These are phyloP conservation scores for Crucihimalaya himalaica DNA, from an alignment of 345 rosid species.

Conservation along the genomic window DNA sequence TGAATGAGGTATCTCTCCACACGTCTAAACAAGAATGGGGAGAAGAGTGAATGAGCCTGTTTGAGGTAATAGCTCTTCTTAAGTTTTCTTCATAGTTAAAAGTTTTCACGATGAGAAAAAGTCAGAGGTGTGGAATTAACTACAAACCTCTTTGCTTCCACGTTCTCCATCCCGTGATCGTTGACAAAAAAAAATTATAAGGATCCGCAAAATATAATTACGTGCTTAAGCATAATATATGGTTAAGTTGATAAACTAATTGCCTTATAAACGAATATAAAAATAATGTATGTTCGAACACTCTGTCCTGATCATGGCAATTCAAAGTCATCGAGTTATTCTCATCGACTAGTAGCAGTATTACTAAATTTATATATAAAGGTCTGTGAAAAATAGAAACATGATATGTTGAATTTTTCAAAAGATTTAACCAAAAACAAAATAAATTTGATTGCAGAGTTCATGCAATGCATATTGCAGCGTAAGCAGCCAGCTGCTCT, in stretches of 20 bases:
- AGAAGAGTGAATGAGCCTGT: background rate
- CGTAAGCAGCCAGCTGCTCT: slow-evolving; percentile 32
- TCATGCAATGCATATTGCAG: slow-evolving; percentile 40
- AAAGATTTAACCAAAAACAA: background rate
- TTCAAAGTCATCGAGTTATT: slow-evolving; percentile 18
- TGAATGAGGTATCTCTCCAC: background rate
- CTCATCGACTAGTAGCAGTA: slow-evolving; percentile 19
- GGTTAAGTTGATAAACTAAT: slow-evolving; percentile 20
- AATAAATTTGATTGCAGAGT: slow-evolving; percentile 17
- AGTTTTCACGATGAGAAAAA: background rate
- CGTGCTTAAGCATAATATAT: slow-evolving; percentile 40
- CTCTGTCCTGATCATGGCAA: slow-evolving; percentile 35
- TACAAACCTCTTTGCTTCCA: slow-evolving; percentile 29
- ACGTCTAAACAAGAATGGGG: background rate
- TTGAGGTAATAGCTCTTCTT: background rate
- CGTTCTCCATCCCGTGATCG: slow-evolving; percentile 34
- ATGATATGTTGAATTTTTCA: slow-evolving; percentile 27
- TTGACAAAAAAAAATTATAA: slow-evolving; percentile 33
- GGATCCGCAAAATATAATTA: slow-evolving; percentile 13
- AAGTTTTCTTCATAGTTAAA: background rate
- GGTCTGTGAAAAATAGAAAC: slow-evolving; percentile 14
- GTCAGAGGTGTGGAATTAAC: slow-evolving; percentile 15
- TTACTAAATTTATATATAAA: background rate
- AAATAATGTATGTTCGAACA: background rate
- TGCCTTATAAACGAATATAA: slow-evolving; percentile 3